phyloP scores from a whole-genome alignment of 2,329 filamentous ascomycete genomes.

The Chlorencoelia australis region DNA sequence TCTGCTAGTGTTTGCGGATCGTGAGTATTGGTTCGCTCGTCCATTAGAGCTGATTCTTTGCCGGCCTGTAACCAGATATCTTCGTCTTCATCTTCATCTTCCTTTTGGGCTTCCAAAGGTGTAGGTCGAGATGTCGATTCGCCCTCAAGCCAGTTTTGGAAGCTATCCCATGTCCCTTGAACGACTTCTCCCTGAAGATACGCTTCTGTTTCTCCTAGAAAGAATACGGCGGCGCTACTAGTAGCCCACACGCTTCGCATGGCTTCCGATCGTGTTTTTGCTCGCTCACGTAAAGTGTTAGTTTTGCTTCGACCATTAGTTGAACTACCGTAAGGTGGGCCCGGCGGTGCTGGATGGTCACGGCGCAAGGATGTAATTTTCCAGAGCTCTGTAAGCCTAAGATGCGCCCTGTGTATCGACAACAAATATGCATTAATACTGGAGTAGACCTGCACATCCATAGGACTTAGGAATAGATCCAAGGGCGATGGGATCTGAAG shows the following conservation, averaged over 20 bases:
- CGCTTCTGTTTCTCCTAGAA: conserved; percentile 75
- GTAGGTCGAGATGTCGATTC: conserved; percentile 8
- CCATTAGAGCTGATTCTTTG: conserved; percentile 13
- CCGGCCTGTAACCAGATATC: conserved; percentile 35
- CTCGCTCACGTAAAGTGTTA: conserved; percentile 50
- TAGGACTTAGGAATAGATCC: conserved; percentile 72
- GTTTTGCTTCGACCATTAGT: conserved; percentile 50
- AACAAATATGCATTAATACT: conserved; percentile 81
- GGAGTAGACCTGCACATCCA: conserved; percentile 72
- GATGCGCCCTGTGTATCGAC: conserved; percentile 74
- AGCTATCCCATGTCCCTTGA: conserved; percentile 68
- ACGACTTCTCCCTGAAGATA: conserved; percentile 90
- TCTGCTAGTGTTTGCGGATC: conserved; percentile 79
- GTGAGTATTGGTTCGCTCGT: conserved; percentile 33
- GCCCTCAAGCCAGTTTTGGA: conserved; percentile 60
- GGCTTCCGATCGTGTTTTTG: conserved; percentile 49
- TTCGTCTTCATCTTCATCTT: conserved; percentile 23
- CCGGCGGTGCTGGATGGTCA: conserved; percentile 63
- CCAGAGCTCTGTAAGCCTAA: conserved; percentile 79
- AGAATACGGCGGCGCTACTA: conserved; percentile 76
- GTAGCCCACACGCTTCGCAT: conserved; percentile 88
- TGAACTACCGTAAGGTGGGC: conserved; percentile 52
- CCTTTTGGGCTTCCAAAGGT: neutral
- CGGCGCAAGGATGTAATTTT: conserved; percentile 69
- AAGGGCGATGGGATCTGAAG: conserved; percentile 69